Conservation (phyloP, 2,329 filamentous ascomycete genomes). For the Dactylonectria estremocensis region DNA sequence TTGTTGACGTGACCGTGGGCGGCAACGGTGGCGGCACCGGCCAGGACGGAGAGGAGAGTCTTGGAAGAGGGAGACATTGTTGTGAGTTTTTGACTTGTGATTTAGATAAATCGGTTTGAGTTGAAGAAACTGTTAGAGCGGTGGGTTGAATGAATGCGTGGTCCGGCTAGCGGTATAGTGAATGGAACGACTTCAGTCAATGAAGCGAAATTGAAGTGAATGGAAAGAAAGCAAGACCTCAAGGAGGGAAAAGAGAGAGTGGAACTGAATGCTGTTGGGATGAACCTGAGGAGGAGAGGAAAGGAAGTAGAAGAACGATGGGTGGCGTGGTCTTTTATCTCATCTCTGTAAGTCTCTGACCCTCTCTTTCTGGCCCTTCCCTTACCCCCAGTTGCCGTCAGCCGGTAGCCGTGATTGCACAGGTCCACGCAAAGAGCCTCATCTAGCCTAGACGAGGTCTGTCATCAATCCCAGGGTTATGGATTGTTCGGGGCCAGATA, state of each 20-base stretch:
- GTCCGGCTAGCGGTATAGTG: constrained; percentile 48
- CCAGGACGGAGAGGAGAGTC: constrained; percentile 47
- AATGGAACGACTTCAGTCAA: constrained; percentile 51
- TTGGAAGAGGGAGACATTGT: constrained; percentile 50
- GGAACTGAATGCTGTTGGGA: constrained; percentile 45
- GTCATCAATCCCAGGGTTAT: constrained; percentile 32
- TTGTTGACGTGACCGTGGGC: constrained; percentile 50
- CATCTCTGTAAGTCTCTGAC: neutral
- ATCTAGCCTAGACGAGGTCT: constrained; percentile 18
- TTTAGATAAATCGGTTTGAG: constrained; percentile 5
- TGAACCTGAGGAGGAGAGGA: constrained; percentile 43
- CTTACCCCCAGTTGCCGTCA: neutral
- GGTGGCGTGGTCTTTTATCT: constrained; percentile 36
- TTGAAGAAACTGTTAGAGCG: constrained; percentile 25
- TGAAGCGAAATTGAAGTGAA: constrained; percentile 46
- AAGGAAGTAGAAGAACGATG: constrained; percentile 3
- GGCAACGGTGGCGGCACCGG: constrained; percentile 45
- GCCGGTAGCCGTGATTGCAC: neutral
- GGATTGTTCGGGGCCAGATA: constrained; percentile 33
- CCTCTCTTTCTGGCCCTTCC: neutral
- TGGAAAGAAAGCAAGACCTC: constrained; percentile 45
- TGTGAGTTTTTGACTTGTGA: constrained; percentile 19
- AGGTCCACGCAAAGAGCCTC: constrained; percentile 29
- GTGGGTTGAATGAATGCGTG: constrained; percentile 24
- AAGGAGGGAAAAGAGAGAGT: constrained; percentile 44